Percentiles rank a stretch among this genome's conserved stretches.
phyloP scores from a whole-genome alignment of 768 basidiomycete species.

The Fibroporia radiculosa region DNA sequence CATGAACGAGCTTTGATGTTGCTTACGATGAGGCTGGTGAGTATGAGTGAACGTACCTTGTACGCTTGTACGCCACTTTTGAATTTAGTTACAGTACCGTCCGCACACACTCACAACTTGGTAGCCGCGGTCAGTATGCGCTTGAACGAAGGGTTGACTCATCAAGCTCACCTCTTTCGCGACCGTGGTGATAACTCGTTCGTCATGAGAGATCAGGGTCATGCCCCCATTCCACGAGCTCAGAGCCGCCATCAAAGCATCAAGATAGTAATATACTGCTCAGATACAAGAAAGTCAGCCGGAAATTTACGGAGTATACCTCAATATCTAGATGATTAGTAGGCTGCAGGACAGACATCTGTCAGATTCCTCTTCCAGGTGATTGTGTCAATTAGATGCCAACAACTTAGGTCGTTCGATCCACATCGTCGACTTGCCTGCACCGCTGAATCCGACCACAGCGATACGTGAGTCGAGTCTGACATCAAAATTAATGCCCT shows the following conservation, averaged over 20 bases:
- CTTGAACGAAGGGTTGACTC: too few relatives aligned
- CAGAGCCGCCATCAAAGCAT: conserved; percentile 85
- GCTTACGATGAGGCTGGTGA: conserved; percentile 55
- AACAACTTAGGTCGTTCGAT: too few relatives aligned
- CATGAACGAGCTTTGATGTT: conserved; percentile 27
- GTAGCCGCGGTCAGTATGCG: conserved; percentile 7
- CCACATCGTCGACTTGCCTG: conserved; percentile 92
- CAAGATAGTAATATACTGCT: conserved; percentile 60
- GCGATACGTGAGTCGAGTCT: conserved; percentile 93
- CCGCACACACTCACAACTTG: conserved; percentile 95
- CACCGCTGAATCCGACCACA: conserved; percentile 90
- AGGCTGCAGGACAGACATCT: conserved; percentile 50
- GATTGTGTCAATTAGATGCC: conserved; percentile 21
- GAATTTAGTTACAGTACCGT: conserved; percentile 76
- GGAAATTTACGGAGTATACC: neutral
- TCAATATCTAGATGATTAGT: conserved; percentile 4
- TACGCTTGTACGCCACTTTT: conserved; percentile 86
- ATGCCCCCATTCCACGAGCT: conserved; percentile 83
- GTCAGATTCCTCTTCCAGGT: conserved; percentile 85
- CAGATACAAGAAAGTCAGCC: neutral
- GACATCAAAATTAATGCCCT: conserved; percentile 80
- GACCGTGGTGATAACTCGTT: conserved; percentile 87
- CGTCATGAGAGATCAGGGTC: conserved; percentile 92
- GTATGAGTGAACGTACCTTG: conserved; percentile 68
- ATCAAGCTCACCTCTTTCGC: conserved; percentile 66